phyloP scores from a whole-genome alignment of 2,329 filamentous ascomycete species.

The Pseudogymnoascus sp. region DNA sequence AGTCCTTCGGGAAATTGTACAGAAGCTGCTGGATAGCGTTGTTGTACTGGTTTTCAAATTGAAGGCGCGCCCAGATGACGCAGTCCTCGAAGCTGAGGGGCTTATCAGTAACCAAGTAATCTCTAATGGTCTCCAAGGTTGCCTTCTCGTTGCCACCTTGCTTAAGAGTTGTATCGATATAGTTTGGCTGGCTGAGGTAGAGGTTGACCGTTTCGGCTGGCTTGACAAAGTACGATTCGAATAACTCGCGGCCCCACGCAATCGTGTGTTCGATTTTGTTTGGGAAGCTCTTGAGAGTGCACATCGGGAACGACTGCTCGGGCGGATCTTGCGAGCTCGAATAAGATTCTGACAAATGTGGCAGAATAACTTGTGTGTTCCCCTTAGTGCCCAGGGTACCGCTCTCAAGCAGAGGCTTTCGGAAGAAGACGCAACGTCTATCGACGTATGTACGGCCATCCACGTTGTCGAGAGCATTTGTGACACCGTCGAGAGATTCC shows the following conservation, averaged over 20 bases:
- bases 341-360: slow-evolving; percentile 89
- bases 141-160: slow-evolving; percentile 93
- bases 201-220: slow-evolving; percentile 90
- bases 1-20: slow-evolving; percentile 96
- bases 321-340: slow-evolving; percentile 95
- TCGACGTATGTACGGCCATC: slow-evolving; percentile 96
- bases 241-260: slow-evolving; percentile 93
- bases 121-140: slow-evolving; percentile 80
- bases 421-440: slow-evolving; percentile 94
- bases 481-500: slow-evolving; percentile 79
- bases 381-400: slow-evolving; percentile 98
- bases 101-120: slow-evolving; percentile 86
- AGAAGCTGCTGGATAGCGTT: slow-evolving; percentile 93
- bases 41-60: slow-evolving; percentile 96
- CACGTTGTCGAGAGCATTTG: slow-evolving; percentile 95
- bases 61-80: slow-evolving; percentile 84
- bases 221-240: slow-evolving; percentile 89
- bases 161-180: slow-evolving; percentile 78
- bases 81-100: slow-evolving; percentile 92
- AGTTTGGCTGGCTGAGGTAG: slow-evolving; percentile 86
- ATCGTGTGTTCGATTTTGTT: slow-evolving; percentile 99
- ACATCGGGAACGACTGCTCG: slow-evolving; percentile 99
- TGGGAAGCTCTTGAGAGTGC: slow-evolving; percentile 91
- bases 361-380: slow-evolving; percentile 93
- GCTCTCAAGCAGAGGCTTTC: slow-evolving; percentile 90